phyloP scores from a whole-genome alignment of 192 early-diverging fungal genomes.

The Cetraspora pellucida region DNA sequence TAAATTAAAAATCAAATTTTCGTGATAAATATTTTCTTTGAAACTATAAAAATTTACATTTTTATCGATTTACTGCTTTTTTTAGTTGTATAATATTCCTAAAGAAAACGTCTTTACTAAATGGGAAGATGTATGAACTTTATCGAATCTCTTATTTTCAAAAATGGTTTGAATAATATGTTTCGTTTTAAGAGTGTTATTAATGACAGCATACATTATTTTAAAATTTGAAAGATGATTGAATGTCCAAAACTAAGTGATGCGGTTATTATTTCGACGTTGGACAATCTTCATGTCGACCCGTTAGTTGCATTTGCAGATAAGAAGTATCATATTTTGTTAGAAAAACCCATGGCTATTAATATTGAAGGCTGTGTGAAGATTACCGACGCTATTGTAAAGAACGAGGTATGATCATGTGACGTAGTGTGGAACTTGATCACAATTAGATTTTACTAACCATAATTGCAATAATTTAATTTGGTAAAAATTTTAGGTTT shows the following conservation, averaged over 20 bases:
- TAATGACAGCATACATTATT: background rate
- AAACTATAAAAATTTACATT: background rate
- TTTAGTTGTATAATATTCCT: constrained; percentile 35
- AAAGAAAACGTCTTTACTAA: constrained; percentile 44
- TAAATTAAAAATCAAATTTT: background rate
- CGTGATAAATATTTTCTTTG: no score
- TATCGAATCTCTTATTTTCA: background rate
- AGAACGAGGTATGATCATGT: constrained; percentile 50
- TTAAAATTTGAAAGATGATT: constrained; percentile 22
- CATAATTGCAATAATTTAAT: background rate
- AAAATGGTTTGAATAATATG: no score
- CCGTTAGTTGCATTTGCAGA: constrained; percentile 53
- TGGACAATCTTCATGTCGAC: constrained; percentile 55
- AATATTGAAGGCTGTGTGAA: constrained; percentile 50
- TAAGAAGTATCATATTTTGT: constrained; percentile 62
- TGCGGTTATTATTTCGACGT: constrained; percentile 51
- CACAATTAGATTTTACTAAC: constrained; percentile 27
- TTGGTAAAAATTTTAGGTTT: background rate
- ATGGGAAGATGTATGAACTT: constrained; percentile 40
- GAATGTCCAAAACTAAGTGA: constrained; percentile 50
- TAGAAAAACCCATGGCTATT: constrained; percentile 71
- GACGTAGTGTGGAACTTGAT: constrained; percentile 10
- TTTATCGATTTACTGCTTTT: background rate
- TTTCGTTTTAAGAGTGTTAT: background rate
- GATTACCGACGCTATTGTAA: constrained; percentile 50